These are phyloP conservation scores for Coffea humblotiana DNA, from an alignment of 305 asterid species.

Conservation along the genomic window DNA sequence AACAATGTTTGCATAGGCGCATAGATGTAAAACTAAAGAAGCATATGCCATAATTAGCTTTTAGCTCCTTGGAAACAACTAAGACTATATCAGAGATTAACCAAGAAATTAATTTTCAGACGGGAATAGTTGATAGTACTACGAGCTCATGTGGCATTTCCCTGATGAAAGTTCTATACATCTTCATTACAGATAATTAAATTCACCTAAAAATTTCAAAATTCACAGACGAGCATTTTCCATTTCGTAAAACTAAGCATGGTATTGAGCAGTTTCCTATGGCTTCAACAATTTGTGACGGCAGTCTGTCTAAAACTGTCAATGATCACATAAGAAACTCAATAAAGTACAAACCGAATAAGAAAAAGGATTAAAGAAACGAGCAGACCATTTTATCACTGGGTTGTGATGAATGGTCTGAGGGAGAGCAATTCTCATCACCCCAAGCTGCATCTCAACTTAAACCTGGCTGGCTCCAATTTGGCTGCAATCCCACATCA, in stretches of 20 bases:
- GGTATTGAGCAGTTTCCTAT: background rate
- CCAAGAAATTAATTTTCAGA: background rate
- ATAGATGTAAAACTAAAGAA: background rate
- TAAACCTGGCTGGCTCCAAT: conserved; percentile 39
- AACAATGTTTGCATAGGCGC: background rate
- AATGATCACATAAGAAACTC: conserved; percentile 3
- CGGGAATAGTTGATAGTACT: no score
- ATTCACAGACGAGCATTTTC: background rate
- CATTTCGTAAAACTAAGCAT: background rate
- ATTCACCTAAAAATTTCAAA: background rate
- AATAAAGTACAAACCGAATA: background rate
- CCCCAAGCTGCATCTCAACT: conserved; percentile 54
- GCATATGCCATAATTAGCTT: background rate
- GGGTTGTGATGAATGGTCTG: conserved; percentile 39
- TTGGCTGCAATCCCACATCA: conserved; percentile 28
- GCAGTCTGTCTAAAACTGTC: background rate
- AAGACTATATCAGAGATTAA: background rate
- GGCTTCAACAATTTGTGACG: background rate
- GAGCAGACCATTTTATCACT: conserved; percentile 42
- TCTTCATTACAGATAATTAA: background rate
- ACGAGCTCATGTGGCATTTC: no score
- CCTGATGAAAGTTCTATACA: background rate
- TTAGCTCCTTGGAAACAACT: background rate
- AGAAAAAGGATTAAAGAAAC: background rate
- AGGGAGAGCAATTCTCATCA: conserved; percentile 42